Base-by-base conservation (phyloP, 495 filamentous ascomycete genomes). In the Trichoderma virens region DNA sequence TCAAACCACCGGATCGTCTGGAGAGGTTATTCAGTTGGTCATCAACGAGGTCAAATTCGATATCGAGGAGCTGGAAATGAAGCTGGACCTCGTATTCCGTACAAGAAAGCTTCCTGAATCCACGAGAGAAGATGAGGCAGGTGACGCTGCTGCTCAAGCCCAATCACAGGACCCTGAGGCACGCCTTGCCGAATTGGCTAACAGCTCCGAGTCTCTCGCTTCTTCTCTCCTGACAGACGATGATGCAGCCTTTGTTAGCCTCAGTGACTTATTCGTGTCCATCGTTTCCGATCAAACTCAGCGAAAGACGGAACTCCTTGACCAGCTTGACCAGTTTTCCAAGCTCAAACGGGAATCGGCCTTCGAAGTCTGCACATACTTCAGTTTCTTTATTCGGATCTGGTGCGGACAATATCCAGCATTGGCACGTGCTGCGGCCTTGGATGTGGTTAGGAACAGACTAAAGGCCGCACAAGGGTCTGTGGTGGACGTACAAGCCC, bases 351-450 rank as follows among this genome's bases (percentile, higher is more conserved):
- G 81, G 59, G 67, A 80, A 6, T 70, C 77, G 28, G 86, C 84
- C 0, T 73, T 79, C 18, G 79, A 84, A 59, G 80, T 85, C 2
- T 82, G 87, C 9, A 82, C 91, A 43, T 89, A 88, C 64, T 71
- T 93, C 69, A 89, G 87, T 4, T 93, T 97, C 71, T 87, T 93
- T 64, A 78, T 86, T 63, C 80, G 85, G 43, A 80, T 91, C 23
- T 90, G 91, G 84, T 90, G 88, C 64, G 84, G 88, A 0, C 79
- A 82, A 16, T 86, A 86, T 66, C 88, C 91, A 31, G 83, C 82
- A 20, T 74, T 87, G 45, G 87, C 85, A 16, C 84, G 88, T 66
- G 79, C 80, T 30, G 82, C 86, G 23, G 92, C 92, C 4, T 72
- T 96, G 61, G 83, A 83, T 39, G 76, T 80, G 60, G 79, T 86